Base-by-base conservation (phyloP, 2,329 filamentous ascomycete species). In the Blastomyces percursus region DNA sequence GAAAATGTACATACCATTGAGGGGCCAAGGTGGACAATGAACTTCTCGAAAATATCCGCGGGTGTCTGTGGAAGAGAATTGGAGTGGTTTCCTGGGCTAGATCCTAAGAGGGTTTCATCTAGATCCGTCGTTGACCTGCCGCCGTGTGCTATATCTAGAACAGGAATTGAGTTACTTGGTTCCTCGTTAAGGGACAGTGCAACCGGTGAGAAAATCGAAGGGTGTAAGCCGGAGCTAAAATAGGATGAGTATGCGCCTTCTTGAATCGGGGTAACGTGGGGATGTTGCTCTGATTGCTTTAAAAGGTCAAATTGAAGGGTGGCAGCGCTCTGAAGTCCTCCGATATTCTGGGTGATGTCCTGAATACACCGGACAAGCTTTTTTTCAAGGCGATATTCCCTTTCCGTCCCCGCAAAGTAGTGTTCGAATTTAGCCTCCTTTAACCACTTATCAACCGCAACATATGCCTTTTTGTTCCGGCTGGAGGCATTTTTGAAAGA, bases 371-470 rank as follows among this genome's bases (percentile, higher is more conserved):
- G 88, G 54, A 93, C 88, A 3, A 97, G 82, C 30, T 84, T 86
- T 66, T 87, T 87, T 70, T 96, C 90, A 2, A 95, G 81, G 46
- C 82, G 81, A 72, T 95, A 95, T 65, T 93, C 83, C 62, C 82
- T 82, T 72, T 96, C 92, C 2, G 84, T 86, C 1, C 93, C 93
- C 4, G 91, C 74, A 2, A 92, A 78, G 70, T 90, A 96, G 71
- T 96, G 90, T 73, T 97, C 93, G 63, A 90, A 87, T 72, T 93
- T 96, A 16, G 92, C 89, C 73, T 97, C 93, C 66, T 85, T 84
- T 14, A 96, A 79, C 64, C 90, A 87, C 71, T 88, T 90, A 60
- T 88, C 85, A 72, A 96, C 86, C 44, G 84, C 81, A 16, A 82
- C 80, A 69, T 91, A 87, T 1, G 85, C 84, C 3, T 83, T 80